Percentiles rank a stretch among this genome's conserved stretches.
These are phyloP conservation scores for Pseudonitzschia multiseries DNA, from an alignment of 108 stramenopile species.

Conservation along the genomic window DNA sequence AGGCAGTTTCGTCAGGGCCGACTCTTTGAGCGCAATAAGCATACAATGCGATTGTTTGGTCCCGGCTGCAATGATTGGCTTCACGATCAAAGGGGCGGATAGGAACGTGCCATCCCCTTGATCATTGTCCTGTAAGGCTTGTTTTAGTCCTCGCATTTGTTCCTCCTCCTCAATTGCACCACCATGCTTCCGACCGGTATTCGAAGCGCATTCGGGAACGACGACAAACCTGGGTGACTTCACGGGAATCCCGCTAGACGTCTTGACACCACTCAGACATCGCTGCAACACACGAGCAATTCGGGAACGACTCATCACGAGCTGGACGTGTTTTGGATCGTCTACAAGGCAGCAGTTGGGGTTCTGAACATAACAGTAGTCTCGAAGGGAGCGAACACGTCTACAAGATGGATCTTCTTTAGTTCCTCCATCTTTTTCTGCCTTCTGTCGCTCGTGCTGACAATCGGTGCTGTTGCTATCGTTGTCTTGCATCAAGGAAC, in stretches of 20 bases:
- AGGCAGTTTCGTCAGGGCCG: constrained; percentile 47
- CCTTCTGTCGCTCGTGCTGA: background rate
- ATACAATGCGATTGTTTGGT: constrained; percentile 79
- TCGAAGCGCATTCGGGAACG: constrained; percentile 24
- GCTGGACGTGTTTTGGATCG: constrained; percentile 66
- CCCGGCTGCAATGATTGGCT: constrained; percentile 85
- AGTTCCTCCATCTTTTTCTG: background rate
- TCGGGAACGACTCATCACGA: constrained; percentile 74
- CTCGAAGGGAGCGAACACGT: constrained; percentile 62
- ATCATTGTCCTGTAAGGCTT: constrained; percentile 1
- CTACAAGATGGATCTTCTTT: constrained; percentile 14
- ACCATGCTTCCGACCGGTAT: background rate
- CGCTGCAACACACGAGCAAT: constrained; percentile 61
- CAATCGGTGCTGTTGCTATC: background rate
- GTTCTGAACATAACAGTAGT: constrained; percentile 58
- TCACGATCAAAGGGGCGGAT: constrained; percentile 69
- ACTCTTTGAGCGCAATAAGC: constrained; percentile 60
- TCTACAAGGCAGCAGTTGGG: constrained; percentile 75
- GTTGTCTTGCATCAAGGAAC: constrained; percentile 19
- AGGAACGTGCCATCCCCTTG: background rate
- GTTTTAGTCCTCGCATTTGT: background rate
- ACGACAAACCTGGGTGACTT: constrained; percentile 66
- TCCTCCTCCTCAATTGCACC: constrained; percentile 1
- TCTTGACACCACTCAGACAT: constrained; percentile 55
- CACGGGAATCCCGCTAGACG: constrained; percentile 59